Evolutionary conservation across 2,329 filamentous ascomycete genomes (phyloP).

Genomic region (Fusarium vanettenii): DNA sequence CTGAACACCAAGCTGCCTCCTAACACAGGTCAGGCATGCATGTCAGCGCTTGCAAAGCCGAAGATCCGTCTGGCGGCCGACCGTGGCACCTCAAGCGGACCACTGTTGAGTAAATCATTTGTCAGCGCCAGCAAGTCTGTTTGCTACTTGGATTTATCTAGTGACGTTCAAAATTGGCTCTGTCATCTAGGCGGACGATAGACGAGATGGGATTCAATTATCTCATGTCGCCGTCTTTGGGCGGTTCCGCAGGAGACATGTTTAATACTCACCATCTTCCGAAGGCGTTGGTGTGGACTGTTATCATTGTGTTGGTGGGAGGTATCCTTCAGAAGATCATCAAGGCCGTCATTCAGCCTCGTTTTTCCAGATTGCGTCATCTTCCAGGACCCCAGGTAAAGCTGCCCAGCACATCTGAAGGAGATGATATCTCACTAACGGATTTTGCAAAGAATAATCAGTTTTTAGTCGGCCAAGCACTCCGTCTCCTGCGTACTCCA

Average conservation of each 20-base stretch:
- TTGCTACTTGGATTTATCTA: neutral
- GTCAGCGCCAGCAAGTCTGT: neutral
- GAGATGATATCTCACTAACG: neutral
- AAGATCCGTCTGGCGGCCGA: neutral
- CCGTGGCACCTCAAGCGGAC: neutral
- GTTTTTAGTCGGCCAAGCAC: slow-evolving; percentile 4
- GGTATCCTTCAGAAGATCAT: neutral
- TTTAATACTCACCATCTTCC: neutral
- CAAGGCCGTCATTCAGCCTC: neutral
- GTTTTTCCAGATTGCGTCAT: neutral
- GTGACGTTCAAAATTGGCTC: neutral
- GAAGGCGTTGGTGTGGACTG: neutral
- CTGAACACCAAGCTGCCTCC: neutral
- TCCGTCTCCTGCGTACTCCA: neutral
- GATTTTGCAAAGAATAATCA: neutral
- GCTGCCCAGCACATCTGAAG: neutral
- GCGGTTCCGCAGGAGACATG: neutral
- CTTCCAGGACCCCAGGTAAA: slow-evolving; percentile 14
- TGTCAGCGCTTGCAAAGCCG: neutral
- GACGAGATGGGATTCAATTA: neutral
- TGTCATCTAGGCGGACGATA: neutral
- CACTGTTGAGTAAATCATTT: neutral
- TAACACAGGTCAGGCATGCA: neutral
- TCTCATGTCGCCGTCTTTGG: neutral
- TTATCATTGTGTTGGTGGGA: neutral